A percentile compares a stretch with the other conserved stretches of the same genome.
Conservation (phyloP, 768 basidiomycete species). For the Rhizopogon sp. region DNA sequence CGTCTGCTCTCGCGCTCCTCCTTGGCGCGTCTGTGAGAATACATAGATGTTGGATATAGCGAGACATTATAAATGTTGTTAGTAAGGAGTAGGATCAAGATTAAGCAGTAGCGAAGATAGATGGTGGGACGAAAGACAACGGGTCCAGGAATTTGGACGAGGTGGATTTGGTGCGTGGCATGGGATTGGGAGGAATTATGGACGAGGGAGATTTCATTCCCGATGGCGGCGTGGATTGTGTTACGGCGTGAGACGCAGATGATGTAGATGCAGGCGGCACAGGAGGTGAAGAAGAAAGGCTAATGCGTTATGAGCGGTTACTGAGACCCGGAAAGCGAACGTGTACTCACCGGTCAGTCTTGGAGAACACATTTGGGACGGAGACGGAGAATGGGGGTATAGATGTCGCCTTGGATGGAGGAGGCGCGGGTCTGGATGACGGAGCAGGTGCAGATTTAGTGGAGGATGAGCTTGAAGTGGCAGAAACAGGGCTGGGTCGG, state of each 20-base stretch:
- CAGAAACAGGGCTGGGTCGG: not conserved
- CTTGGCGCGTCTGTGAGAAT: slow-evolving; percentile 54
- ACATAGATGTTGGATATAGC: slow-evolving; percentile 14
- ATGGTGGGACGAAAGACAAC: slow-evolving; percentile 57
- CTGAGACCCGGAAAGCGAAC: slow-evolving; percentile 24
- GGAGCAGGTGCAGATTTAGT: not conserved
- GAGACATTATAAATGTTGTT: slow-evolving; percentile 2
- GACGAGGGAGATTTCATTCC: slow-evolving; percentile 25
- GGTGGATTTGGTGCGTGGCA: not conserved
- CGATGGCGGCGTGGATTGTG: slow-evolving; percentile 23
- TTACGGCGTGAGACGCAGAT: slow-evolving; percentile 19
- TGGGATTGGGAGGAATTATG: not conserved
- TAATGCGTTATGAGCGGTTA: slow-evolving; percentile 66
- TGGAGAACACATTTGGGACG: slow-evolving; percentile 35
- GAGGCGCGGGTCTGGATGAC: not conserved
- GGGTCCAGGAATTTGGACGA: slow-evolving; percentile 16
- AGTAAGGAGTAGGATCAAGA: not conserved
- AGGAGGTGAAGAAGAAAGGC: slow-evolving; percentile 27
- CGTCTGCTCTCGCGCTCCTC: slow-evolving; percentile 64
- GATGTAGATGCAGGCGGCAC: slow-evolving; percentile 15
- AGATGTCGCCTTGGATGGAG: not conserved
- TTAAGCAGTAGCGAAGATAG: slow-evolving; percentile 67
- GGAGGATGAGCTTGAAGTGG: slow-evolving; percentile 14
- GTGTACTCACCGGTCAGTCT: slow-evolving; percentile 59
- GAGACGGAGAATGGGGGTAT: slow-evolving; percentile 11